Conservation (phyloP, 1,284 basidiomycete genomes). For the Cryptococcus sp. region DNA sequence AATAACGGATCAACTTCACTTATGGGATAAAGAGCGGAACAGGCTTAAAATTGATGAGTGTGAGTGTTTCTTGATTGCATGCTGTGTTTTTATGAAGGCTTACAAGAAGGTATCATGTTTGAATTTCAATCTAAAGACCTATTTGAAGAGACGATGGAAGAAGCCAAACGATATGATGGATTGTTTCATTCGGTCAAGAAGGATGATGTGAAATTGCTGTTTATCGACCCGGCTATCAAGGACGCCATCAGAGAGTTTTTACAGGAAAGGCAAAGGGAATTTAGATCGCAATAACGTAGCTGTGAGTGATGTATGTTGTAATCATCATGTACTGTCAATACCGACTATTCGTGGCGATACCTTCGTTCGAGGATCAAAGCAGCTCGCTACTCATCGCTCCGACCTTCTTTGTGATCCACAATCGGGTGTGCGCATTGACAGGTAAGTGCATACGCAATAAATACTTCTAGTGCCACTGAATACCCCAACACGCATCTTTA, state of each 20-base stretch:
- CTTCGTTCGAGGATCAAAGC: too few species aligned
- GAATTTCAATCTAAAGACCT: conserved; percentile 44
- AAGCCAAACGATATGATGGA: conserved; percentile 33
- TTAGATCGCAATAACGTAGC: conserved; percentile 9
- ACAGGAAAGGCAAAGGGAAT: conserved; percentile 27
- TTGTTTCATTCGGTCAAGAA: conserved; percentile 16
- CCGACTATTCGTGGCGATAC: too few species aligned
- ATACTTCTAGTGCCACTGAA: too few species aligned
- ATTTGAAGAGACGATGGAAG: conserved; percentile 36
- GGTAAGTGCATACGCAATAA: too few species aligned
- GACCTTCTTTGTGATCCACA: too few species aligned
- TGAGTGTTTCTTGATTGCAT: conserved; percentile 32
- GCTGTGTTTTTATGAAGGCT: not conserved
- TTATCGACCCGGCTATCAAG: conserved; percentile 36
- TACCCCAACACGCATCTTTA: too few species aligned
- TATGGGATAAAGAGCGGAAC: conserved; percentile 97
- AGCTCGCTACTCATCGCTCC: too few species aligned
- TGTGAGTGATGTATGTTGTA: too few species aligned
- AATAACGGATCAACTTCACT: conserved; percentile 93
- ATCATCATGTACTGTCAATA: too few species aligned
- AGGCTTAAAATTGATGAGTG: conserved; percentile 82
- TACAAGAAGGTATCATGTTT: conserved; percentile 29
- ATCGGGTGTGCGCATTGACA: too few species aligned
- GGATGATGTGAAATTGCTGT: conserved; percentile 30
- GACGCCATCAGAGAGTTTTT: conserved; percentile 42